phyloP scores from a whole-genome alignment of 768 basidiomycete species.

The Termitomyces sp. region DNA sequence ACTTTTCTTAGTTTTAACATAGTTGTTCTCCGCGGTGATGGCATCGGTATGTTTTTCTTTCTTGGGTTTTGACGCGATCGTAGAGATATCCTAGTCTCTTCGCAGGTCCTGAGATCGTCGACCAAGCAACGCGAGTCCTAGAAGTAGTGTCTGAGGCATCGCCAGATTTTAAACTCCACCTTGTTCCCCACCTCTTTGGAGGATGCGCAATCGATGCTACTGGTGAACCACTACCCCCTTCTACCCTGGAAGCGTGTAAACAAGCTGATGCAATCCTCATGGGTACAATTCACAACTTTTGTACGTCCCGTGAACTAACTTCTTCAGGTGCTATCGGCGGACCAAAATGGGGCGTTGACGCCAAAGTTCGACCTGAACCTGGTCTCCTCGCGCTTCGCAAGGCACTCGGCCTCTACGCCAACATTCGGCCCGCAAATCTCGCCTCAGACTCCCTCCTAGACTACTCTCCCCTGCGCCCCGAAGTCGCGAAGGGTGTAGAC shows the following conservation, averaged over 20 bases:
- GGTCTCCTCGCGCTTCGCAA: slow-evolving; percentile 89
- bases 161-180: slow-evolving; percentile 60
- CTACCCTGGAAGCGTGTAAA: slow-evolving; percentile 84
- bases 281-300: slow-evolving; percentile 48
- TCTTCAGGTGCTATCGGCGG: slow-evolving; percentile 87
- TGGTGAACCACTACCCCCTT: slow-evolving; percentile 80
- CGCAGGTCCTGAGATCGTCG: slow-evolving; percentile 84
- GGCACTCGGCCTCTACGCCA: slow-evolving; percentile 91
- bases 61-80: background rate
- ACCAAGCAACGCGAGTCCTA: slow-evolving; percentile 80
- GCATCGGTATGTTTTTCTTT: slow-evolving; percentile 62
- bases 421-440: slow-evolving; percentile 95
- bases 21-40: slow-evolving; percentile 91
- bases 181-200: slow-evolving; percentile 80
- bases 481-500: slow-evolving; percentile 77
- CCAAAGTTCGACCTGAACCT: slow-evolving; percentile 86
- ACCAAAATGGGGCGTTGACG: slow-evolving; percentile 96
- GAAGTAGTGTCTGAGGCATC: slow-evolving; percentile 60
- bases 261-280: slow-evolving; percentile 94
- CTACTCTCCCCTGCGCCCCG: slow-evolving; percentile 84
- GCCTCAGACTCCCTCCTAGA: slow-evolving; percentile 85
- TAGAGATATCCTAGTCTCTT: slow-evolving; percentile 9
- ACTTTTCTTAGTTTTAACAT: slow-evolving; percentile 65
- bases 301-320: background rate
- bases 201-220: slow-evolving; percentile 87